These are phyloP conservation scores for Chlorella sp. DNA, from an alignment of 139 green algal species.

Conservation along the genomic window DNA sequence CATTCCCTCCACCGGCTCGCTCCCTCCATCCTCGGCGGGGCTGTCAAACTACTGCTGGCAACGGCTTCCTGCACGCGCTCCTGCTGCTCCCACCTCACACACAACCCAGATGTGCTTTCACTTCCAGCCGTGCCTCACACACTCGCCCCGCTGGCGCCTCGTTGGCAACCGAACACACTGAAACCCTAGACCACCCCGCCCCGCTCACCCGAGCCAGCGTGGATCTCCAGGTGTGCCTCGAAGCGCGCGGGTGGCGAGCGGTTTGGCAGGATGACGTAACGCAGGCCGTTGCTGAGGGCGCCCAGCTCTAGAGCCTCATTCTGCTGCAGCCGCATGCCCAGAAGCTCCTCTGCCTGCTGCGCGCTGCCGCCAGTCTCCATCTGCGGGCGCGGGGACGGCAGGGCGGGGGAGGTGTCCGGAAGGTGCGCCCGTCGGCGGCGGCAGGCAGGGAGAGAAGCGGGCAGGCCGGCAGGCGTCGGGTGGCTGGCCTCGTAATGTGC, in stretches of 20 bases:
- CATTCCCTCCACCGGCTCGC: too few relatives aligned
- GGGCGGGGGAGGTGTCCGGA: not conserved
- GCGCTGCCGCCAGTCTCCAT: not conserved
- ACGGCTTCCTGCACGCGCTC: too few relatives aligned
- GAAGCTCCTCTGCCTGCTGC: not conserved
- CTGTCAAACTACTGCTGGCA: too few relatives aligned
- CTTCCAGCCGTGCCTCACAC: too few relatives aligned
- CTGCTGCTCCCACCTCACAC: too few relatives aligned
- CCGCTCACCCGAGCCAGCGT: constrained; percentile 55
- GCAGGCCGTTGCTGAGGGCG: constrained; percentile 82
- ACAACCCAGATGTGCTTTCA: too few relatives aligned
- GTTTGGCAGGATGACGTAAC: constrained; percentile 98
- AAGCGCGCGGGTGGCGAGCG: constrained; percentile 88
- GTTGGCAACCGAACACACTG: too few relatives aligned
- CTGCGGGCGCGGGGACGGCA: not conserved
- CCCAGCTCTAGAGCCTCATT: constrained; percentile 75
- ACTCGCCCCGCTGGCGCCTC: too few relatives aligned
- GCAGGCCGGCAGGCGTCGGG: not conserved
- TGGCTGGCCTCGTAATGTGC: too few relatives aligned
- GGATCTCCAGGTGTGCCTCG: constrained; percentile 95
- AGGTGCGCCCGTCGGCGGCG: not conserved
- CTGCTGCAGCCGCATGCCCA: constrained; percentile 50
- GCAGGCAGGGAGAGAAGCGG: not conserved
- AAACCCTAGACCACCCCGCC: not conserved
- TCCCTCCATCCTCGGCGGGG: too few relatives aligned